phyloP scores from a whole-genome alignment of 2,329 filamentous ascomycete species.

The Trichoderma brevicompactum region DNA sequence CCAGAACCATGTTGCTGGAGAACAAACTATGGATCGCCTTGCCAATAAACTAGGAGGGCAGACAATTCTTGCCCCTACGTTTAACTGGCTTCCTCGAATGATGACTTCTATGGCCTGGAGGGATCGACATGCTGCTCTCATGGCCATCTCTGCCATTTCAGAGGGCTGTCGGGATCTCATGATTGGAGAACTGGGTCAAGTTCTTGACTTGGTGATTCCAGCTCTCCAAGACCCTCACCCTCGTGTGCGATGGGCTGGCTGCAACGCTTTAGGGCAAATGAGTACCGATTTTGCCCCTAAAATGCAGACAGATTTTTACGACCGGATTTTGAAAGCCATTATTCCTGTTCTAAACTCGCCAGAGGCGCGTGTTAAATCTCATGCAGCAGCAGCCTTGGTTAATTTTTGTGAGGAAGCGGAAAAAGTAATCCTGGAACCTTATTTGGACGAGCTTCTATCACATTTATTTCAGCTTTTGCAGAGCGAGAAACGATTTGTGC shows the following conservation, averaged over 20 bases:
- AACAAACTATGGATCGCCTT: conserved; percentile 97
- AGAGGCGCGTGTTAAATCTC: conserved; percentile 92
- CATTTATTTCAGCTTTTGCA: conserved; percentile 86
- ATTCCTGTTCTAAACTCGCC: conserved; percentile 89
- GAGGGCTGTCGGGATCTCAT: conserved; percentile 96
- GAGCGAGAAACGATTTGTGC: conserved; percentile 92
- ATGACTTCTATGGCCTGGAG: conserved; percentile 94
- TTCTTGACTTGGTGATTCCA: conserved; percentile 92
- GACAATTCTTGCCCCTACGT: conserved; percentile 89
- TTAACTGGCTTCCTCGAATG: conserved; percentile 97
- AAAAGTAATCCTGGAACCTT: conserved; percentile 87
- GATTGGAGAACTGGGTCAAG: conserved; percentile 91
- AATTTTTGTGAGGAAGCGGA: conserved; percentile 99
- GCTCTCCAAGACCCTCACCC: conserved; percentile 88
- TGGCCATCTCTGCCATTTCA: conserved; percentile 98
- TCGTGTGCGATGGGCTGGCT: conserved; percentile 94
- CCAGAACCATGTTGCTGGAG: conserved; percentile 93
- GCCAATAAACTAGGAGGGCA: conserved; percentile 97
- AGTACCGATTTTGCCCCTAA: conserved; percentile 98
- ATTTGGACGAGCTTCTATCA: conserved; percentile 83
- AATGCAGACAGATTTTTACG: conserved; percentile 96
- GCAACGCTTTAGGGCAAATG: conserved; percentile 99
- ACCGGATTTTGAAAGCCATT: conserved; percentile 83
- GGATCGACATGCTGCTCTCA: conserved; percentile 92
- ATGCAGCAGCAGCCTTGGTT: conserved; percentile 95